Conservation (phyloP, 192 early-diverging fungal species). For the Rhizophagus clarus region DNA sequence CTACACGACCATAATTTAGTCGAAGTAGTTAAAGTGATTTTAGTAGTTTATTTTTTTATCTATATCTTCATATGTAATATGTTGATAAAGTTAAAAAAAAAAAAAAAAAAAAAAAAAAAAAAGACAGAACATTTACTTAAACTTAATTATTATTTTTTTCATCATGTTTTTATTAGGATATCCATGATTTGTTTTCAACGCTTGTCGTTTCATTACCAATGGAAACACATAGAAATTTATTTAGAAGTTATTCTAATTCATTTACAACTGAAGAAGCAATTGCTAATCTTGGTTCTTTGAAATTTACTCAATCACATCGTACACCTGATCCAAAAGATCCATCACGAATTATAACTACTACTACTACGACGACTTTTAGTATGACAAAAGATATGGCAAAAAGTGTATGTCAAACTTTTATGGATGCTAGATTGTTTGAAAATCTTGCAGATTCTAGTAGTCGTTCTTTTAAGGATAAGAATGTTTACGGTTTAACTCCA, state of each 20-base stretch:
- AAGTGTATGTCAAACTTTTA: constrained; percentile 53
- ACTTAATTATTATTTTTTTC: neutral
- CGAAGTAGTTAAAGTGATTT: too few species aligned
- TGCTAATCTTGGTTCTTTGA: constrained; percentile 46
- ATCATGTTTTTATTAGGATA: constrained; percentile 43
- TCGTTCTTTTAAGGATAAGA: constrained; percentile 49
- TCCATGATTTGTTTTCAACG: constrained; percentile 59
- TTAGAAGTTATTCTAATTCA: constrained; percentile 52
- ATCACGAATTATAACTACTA: constrained; percentile 48
- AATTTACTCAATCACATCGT: constrained; percentile 49
- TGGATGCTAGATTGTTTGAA: constrained; percentile 53
- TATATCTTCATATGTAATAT: too few species aligned
- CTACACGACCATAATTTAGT: too few species aligned
- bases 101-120: neutral
- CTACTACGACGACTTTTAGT: constrained; percentile 60
- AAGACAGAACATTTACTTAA: neutral
- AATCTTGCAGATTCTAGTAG: constrained; percentile 45
- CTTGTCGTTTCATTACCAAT: constrained; percentile 55
- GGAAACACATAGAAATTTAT: constrained; percentile 50
- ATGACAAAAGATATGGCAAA: constrained; percentile 61
- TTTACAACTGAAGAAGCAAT: constrained; percentile 61
- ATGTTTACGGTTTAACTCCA: constrained; percentile 46
- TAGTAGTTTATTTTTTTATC: too few species aligned
- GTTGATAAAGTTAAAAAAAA: too few species aligned
- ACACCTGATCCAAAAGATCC: constrained; percentile 54